Base-by-base conservation (phyloP, 2,329 filamentous ascomycete species). In the Microdochium paspali region DNA sequence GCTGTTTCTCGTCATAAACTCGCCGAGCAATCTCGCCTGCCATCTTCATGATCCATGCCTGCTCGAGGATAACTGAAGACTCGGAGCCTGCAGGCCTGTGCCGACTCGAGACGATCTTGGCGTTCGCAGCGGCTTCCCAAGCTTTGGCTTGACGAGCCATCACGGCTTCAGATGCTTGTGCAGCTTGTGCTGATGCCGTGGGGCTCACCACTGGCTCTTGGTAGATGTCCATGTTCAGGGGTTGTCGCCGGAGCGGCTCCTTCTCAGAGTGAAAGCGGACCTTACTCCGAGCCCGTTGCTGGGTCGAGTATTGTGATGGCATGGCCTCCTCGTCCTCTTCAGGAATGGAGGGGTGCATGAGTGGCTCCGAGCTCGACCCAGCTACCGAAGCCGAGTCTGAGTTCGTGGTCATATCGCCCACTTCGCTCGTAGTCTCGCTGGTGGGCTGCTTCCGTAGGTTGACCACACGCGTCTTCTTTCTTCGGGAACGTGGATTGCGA, bases 31-130 rank as follows among this genome's bases (percentile, higher is more conserved):
- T 91, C 65, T 97, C 93, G 53, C 84, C 84, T 4, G 91, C 90
- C 80, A 98, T 93, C 71, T 95, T 93, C 70, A 85, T 82, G 67
- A 93, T 85, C 86, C 87, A 93, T 2, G 87, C 87, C 63, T 89
- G 84, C 61, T 90, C 85, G 24, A 88, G 70, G 44, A 89, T 87
- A 24, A 76, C 72, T 0, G 77, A 77, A 12, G 75, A 72, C 4
- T 79, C 76, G 1, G 73, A 74, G 54, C 59, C 58, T 50, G 62
- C 60, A 58, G 57, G 54, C 61, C 66, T 50, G 58, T 59, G 52
- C 45, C 56, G 53, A 10, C 56, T 54, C 13, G 60, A 62, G 15
- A 54, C 55, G 31, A 56, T 61, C 45, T 65, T 61, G 47, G 63
- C 61, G 45, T 56, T 55, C n/a, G 46, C 48, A 24, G 55, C 32